These are phyloP conservation scores for Mallotus repandus DNA, from an alignment of 441 rosid genomes.

Conservation along the genomic window DNA sequence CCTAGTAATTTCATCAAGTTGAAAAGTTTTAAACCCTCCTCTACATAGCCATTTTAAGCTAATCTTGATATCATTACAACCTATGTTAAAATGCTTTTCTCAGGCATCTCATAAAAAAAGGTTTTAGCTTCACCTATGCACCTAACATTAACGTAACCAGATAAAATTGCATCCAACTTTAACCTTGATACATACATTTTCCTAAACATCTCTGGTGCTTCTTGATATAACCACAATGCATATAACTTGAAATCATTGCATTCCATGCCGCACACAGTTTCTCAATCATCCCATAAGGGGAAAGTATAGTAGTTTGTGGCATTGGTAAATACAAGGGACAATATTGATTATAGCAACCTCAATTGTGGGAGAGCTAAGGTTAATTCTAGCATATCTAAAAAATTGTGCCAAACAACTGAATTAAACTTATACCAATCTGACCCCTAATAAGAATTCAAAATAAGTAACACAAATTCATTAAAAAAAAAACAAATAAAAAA, in stretches of 20 bases:
- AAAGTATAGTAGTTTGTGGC: too few species aligned
- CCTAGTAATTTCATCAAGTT: slow-evolving; percentile 62
- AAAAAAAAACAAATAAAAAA: too few species aligned
- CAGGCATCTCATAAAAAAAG: slow-evolving; percentile 58
- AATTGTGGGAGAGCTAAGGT: too few species aligned
- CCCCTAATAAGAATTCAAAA: too few species aligned
- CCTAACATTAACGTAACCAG: slow-evolving; percentile 62
- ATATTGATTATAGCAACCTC: too few species aligned
- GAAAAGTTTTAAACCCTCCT: slow-evolving; percentile 72
- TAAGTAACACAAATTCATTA: too few species aligned
- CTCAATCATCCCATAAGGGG: slow-evolving; percentile 52
- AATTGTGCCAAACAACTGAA: too few species aligned
- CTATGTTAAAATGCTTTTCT: slow-evolving; percentile 69
- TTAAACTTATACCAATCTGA: too few species aligned
- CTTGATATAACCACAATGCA: slow-evolving; percentile 50
- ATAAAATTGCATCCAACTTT: slow-evolving; percentile 63
- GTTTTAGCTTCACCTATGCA: slow-evolving; percentile 61
- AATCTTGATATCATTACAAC: slow-evolving; percentile 76
- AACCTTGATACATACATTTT: slow-evolving; percentile 51
- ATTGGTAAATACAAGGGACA: too few species aligned
- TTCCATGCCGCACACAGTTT: slow-evolving; percentile 62
- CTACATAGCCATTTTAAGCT: slow-evolving; percentile 72
- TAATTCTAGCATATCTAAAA: too few species aligned
- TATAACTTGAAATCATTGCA: slow-evolving; percentile 89
- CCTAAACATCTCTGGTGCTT: slow-evolving; percentile 67